Base-by-base conservation (phyloP, 208 protist species). In the Leishmania mexicana region DNA sequence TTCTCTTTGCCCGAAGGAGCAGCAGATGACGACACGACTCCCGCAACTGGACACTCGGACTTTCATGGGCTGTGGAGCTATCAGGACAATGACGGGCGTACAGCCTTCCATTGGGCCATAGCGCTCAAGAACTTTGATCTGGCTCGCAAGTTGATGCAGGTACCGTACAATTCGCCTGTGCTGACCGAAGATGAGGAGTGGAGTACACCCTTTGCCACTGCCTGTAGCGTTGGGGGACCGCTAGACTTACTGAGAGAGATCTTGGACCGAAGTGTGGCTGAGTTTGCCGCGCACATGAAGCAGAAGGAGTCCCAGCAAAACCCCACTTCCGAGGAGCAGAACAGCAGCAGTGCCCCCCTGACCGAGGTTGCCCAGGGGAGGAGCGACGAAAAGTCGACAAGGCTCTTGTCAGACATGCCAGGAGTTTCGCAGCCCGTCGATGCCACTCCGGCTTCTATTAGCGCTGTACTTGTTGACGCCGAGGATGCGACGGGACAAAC, bases 91-190 rank as follows among this genome's bases (percentile, higher is more conserved):
- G 96, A 98, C 71, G 96, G 94, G n/a, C 89, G 96, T 76, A 97
- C 96, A 5, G 92, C 94, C 1, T 87, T 97, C 31, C 96, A 98
- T 81, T 98, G 96, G 96, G 92, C 96, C 0, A 75, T 97, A 5
- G 91, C 94, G 10, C 81, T 97, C 67, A 84, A 88, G 72, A 96
- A 96, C 86, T 97, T 92, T 58, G 87, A 87, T 0, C 80, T 98
- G 35, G 94, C 91, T 5, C 81, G 28, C 11, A 88, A 51, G 11
- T 87, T 98, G 28, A 89, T 96, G 88, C 67, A 75, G 21, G 64
- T 68, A 10, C 93, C 93, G 2, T 90, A 95, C 81, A 80, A 86
- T 71, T 84, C 94, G 7, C 90, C 92, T 21, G 93, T 89, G 24
- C 81, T 92, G 64, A 97, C 88, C 3, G 88, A 89, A 78, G 96